Percentiles rank a stretch among this genome's conserved stretches.
phyloP scores from a whole-genome alignment of 352 stramenopile species.

The Phytophthora hybrid region DNA sequence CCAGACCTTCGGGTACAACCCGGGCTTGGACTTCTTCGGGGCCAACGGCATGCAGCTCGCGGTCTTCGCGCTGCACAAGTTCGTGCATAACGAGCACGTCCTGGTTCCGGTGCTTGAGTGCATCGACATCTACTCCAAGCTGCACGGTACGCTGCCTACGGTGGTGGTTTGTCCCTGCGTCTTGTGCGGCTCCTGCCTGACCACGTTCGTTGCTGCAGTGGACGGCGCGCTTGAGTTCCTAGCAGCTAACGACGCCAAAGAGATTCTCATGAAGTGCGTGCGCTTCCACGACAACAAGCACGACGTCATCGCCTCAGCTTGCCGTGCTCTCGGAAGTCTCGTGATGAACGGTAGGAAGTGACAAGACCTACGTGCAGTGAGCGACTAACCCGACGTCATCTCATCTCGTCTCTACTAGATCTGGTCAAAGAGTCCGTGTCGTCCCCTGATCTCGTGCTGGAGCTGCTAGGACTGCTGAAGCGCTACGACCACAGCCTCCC shows the following conservation, averaged over 20 bases:
- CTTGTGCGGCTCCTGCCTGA: neutral
- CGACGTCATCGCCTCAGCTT: constrained; percentile 69
- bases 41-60: constrained; percentile 73
- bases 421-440: constrained; percentile 76
- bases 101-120: constrained; percentile 75
- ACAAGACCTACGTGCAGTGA: neutral
- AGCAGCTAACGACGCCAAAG: constrained; percentile 54
- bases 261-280: constrained; percentile 78
- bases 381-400: neutral
- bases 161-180: neutral
- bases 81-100: constrained; percentile 74
- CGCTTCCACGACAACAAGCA: constrained; percentile 85
- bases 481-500: constrained; percentile 59
- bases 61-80: constrained; percentile 76
- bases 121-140: constrained; percentile 75
- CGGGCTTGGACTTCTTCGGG: constrained; percentile 69
- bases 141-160: constrained; percentile 54
- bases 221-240: constrained; percentile 74
- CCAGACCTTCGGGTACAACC: constrained; percentile 74
- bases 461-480: constrained; percentile 66
- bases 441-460: constrained; percentile 52
- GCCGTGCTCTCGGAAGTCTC: constrained; percentile 69
- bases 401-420: constrained; percentile 37
- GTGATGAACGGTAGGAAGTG: constrained; percentile 85
- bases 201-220: constrained; percentile 37